phyloP scores from a whole-genome alignment of 495 filamentous ascomycete species.

The Penicillium daleae region DNA sequence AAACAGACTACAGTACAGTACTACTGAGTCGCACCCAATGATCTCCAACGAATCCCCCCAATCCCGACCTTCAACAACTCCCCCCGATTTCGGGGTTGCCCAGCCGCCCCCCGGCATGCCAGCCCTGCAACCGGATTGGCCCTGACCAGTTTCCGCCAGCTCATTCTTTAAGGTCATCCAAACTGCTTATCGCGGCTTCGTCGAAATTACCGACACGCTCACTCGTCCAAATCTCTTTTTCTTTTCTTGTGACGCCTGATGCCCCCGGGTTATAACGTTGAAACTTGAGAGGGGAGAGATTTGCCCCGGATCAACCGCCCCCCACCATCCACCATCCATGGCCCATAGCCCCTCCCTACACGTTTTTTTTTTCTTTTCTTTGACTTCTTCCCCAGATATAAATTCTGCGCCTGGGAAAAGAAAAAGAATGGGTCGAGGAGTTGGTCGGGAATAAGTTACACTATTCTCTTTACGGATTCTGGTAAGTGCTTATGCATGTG shows the following conservation, averaged over 20 bases:
- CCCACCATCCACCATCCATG: neutral
- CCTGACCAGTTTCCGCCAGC: conserved; percentile 28
- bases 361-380: neutral
- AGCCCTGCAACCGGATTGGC: conserved; percentile 27
- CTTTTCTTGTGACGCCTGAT: neutral
- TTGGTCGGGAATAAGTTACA: neutral
- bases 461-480: neutral
- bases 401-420: neutral
- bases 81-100: conserved; percentile 41
- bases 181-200: conserved; percentile 29
- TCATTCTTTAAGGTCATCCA: conserved; percentile 36
- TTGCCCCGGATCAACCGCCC: conserved; percentile 12
- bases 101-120: conserved; percentile 22
- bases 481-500: neutral
- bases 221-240: conserved; percentile 8
- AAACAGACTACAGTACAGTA: too few relatives aligned
- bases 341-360: neutral
- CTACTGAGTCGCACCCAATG: neutral
- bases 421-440: conserved; percentile 1
- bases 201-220: conserved; percentile 13
- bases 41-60: neutral
- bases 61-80: neutral
- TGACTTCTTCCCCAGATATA: conserved; percentile 7
- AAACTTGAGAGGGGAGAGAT: neutral
- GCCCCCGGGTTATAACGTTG: neutral